Evolutionary conservation across 192 early-diverging fungal species (phyloP).

Genomic region (Helicostylum pulchrum): DNA sequence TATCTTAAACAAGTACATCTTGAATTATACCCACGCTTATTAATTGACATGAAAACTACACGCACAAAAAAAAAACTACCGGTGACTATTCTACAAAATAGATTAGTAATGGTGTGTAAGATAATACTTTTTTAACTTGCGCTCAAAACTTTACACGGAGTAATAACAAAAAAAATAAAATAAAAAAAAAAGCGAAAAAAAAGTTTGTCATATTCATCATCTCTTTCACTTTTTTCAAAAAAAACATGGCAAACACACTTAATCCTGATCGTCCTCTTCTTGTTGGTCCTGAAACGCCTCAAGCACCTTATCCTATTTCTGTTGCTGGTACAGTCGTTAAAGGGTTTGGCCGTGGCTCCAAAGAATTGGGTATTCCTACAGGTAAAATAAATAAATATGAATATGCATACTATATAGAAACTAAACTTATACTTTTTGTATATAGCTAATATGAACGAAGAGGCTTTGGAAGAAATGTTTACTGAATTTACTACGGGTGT

Average conservation of each 20-base stretch:
- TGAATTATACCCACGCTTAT: no score
- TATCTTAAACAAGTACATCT: no score
- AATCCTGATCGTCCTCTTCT: conserved; percentile 52
- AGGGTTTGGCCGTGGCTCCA: conserved; percentile 95
- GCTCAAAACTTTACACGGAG: no score
- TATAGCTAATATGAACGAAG: conserved; percentile 85
- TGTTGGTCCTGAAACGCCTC: conserved; percentile 55
- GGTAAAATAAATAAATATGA: conserved; percentile 54
- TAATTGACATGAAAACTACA: no score
- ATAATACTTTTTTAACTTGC: no score
- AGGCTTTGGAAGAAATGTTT: conserved; percentile 63
- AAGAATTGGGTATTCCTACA: conserved; percentile 96
- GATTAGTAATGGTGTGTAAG: no score
- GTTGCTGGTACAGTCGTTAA: conserved; percentile 79
- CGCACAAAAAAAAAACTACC: no score
- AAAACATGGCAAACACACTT: conserved; percentile 6
- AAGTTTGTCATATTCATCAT: no score
- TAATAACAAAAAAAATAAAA: no score
- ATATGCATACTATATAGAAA: not conserved
- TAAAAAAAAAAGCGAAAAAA: no score
- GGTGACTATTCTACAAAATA: no score
- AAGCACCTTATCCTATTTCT: conserved; percentile 72
- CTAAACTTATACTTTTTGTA: not conserved
- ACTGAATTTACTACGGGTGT: conserved; percentile 77
- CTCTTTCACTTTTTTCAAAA: not conserved